Percentiles rank a stretch among this genome's conserved stretches.
Conservation (phyloP, 768 basidiomycete species). For the Boletus tomentosulus region DNA sequence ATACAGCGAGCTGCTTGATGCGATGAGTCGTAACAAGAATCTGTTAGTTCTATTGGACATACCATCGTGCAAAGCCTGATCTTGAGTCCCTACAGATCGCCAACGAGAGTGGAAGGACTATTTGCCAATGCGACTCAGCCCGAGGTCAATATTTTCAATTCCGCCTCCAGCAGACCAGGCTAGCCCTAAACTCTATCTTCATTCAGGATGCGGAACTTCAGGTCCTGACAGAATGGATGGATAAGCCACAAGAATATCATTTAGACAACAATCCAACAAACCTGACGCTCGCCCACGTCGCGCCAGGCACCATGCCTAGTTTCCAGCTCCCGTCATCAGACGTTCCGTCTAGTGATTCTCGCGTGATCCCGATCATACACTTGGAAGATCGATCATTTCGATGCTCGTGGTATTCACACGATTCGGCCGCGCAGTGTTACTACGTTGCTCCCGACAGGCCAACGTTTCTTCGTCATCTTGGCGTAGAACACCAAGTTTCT, state of each 20-base stretch:
- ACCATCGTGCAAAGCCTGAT: neutral
- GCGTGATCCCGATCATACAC: neutral
- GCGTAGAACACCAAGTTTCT: constrained; percentile 4
- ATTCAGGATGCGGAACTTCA: neutral
- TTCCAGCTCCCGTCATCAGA: neutral
- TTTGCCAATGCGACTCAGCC: neutral
- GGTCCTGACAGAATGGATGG: neutral
- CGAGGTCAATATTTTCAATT: neutral
- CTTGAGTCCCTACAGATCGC: neutral
- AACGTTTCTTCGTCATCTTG: constrained; percentile 17
- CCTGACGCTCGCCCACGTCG: neutral
- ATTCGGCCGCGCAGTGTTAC: neutral
- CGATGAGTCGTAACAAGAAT: neutral
- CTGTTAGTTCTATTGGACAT: neutral
- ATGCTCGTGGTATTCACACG: constrained; percentile 16
- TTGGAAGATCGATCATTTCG: neutral
- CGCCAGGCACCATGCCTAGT: neutral
- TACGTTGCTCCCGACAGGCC: constrained; percentile 1
- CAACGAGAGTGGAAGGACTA: neutral
- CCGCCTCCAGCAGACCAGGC: neutral
- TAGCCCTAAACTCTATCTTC: neutral
- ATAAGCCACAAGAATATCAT: neutral
- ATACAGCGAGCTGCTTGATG: neutral
- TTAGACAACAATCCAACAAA: neutral
- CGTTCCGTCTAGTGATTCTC: neutral